Evolutionary conservation across 2,329 filamentous ascomycete species (phyloP).

Genomic region (Aspergillus sp.): DNA sequence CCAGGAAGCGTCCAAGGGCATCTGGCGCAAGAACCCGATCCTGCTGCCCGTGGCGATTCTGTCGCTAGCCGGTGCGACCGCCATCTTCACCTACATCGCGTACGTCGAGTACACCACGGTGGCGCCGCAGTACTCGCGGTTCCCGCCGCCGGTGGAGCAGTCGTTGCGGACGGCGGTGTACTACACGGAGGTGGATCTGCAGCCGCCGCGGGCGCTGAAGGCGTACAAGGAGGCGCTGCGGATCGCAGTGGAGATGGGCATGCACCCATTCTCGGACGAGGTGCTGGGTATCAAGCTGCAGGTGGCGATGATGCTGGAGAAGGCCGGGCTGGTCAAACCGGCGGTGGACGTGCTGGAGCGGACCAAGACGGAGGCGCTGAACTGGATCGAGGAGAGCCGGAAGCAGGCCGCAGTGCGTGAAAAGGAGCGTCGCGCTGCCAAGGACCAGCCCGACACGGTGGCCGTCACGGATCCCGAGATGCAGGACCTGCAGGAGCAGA

Average conservation of each 20-base stretch:
- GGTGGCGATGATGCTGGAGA: constrained; percentile 75
- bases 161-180: constrained; percentile 81
- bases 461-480: constrained; percentile 19
- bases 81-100: constrained; percentile 38
- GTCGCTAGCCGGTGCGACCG: constrained; percentile 32
- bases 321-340: constrained; percentile 65
- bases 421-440: constrained; percentile 15
- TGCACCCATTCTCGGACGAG: constrained; percentile 90
- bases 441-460: constrained; percentile 17
- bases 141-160: constrained; percentile 44
- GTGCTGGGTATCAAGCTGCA: constrained; percentile 86
- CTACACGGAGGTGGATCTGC: constrained; percentile 73
- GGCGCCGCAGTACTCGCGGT: constrained; percentile 41
- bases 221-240: constrained; percentile 79
- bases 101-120: constrained; percentile 44
- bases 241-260: constrained; percentile 66
- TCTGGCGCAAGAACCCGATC: constrained; percentile 44
- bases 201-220: constrained; percentile 73
- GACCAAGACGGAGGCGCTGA: constrained; percentile 66
- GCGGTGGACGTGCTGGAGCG: constrained; percentile 76
- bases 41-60: constrained; percentile 41
- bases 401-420: constrained; percentile 6
- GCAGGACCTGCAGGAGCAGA: constrained; percentile 20
- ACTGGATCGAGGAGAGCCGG: constrained; percentile 32
- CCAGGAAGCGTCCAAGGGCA: constrained; percentile 35